A percentile compares a stretch with the other conserved stretches of the same genome.
These are phyloP conservation scores for Cymbopogon citratus DNA, from an alignment of 176 grass and related monocot species.

Conservation along the genomic window DNA sequence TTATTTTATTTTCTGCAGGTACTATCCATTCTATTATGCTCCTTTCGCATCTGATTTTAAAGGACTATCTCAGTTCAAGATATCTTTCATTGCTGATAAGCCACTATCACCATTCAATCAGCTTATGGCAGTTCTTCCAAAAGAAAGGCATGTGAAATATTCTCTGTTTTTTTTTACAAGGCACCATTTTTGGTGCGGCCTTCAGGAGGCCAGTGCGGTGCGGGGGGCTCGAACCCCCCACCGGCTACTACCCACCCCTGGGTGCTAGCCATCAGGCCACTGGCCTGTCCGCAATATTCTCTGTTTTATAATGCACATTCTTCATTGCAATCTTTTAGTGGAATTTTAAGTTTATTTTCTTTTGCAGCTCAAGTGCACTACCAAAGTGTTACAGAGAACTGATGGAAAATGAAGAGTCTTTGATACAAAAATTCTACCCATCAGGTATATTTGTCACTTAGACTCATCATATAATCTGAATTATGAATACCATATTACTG, in stretches of 20 bases:
- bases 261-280: too few relatives aligned
- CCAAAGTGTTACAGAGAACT: slow-evolving; percentile 38
- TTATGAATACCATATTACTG: neutral
- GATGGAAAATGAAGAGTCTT: slow-evolving; percentile 34
- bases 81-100: slow-evolving; percentile 30
- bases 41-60: slow-evolving; percentile 62
- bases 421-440: slow-evolving; percentile 40
- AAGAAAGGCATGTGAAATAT: slow-evolving; percentile 16
- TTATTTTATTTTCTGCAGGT: slow-evolving; percentile 31
- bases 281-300: too few relatives aligned
- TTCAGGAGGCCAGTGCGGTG: too few relatives aligned
- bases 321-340: neutral
- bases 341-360: neutral
- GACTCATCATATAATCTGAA: neutral
- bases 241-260: too few relatives aligned
- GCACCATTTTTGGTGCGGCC: too few relatives aligned
- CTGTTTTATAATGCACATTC: neutral
- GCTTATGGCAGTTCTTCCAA: slow-evolving; percentile 56
- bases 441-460: slow-evolving; percentile 28
- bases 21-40: slow-evolving; percentile 51
- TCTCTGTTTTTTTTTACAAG: neutral
- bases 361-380: slow-evolving; percentile 30
- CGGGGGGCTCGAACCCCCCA: too few relatives aligned
- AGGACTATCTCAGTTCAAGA: slow-evolving; percentile 35
- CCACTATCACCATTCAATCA: slow-evolving; percentile 60